Evolutionary conservation across 352 stramenopile species (phyloP).

Genomic region (Pilasporangium apinafurcum): DNA sequence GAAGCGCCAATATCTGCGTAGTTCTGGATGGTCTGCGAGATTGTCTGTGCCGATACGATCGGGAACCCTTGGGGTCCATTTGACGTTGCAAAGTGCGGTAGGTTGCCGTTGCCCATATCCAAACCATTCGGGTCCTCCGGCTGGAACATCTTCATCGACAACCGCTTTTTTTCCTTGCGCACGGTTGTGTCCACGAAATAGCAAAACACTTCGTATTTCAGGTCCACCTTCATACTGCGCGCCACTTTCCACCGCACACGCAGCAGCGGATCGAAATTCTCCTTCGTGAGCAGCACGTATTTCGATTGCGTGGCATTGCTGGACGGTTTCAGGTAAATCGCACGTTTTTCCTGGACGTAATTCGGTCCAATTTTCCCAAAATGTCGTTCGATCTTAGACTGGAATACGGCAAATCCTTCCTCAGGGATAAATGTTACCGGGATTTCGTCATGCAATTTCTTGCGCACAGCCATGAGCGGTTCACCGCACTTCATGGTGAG

Average conservation of each 20-base stretch:
- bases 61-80: slow-evolving; percentile 15
- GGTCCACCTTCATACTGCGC: slow-evolving; percentile 70
- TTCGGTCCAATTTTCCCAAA: slow-evolving; percentile 51
- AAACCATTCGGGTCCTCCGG: slow-evolving; percentile 15
- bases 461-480: slow-evolving; percentile 65
- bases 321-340: slow-evolving; percentile 70
- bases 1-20: slow-evolving; percentile 34
- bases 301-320: slow-evolving; percentile 77
- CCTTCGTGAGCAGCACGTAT: slow-evolving; percentile 63
- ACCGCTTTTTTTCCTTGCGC: slow-evolving; percentile 57
- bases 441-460: slow-evolving; percentile 78
- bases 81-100: slow-evolving; percentile 3
- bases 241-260: slow-evolving; percentile 74
- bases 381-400: slow-evolving; percentile 71
- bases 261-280: slow-evolving; percentile 67
- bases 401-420: slow-evolving; percentile 70
- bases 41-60: slow-evolving; percentile 10
- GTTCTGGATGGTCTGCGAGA: slow-evolving; percentile 21
- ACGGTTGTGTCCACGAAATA: slow-evolving; percentile 69
- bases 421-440: slow-evolving; percentile 57
- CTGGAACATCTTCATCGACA: slow-evolving; percentile 65
- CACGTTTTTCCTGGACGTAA: slow-evolving; percentile 57
- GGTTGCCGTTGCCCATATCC: too few relatives aligned
- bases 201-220: slow-evolving; percentile 79
- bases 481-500: slow-evolving; percentile 79